These are phyloP conservation scores for Papilionanthe hybrid DNA, from an alignment of 116 monocot genomes.

Conservation along the genomic window DNA sequence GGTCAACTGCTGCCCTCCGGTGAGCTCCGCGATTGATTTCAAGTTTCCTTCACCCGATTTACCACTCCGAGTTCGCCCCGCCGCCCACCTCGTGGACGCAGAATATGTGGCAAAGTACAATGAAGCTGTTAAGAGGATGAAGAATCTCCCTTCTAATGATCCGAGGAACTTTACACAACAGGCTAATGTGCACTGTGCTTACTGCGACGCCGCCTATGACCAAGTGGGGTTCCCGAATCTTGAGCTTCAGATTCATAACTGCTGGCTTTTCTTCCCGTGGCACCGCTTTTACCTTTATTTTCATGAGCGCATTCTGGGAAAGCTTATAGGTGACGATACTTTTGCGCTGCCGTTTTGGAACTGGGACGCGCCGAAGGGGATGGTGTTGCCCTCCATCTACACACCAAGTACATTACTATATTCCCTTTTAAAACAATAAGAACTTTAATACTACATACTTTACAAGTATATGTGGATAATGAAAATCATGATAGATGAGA, in stretches of 20 bases:
- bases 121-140: slow-evolving; percentile 36
- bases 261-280: slow-evolving; percentile 48
- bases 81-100: slow-evolving; percentile 35
- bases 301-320: slow-evolving; percentile 43
- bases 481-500: too few species aligned
- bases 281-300: slow-evolving; percentile 48
- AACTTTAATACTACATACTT: too few species aligned
- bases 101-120: slow-evolving; percentile 41
- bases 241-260: slow-evolving; percentile 31
- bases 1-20: slow-evolving; percentile 27
- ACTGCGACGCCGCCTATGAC: slow-evolving; percentile 54
- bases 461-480: too few species aligned
- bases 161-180: slow-evolving; percentile 48
- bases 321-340: slow-evolving; percentile 39
- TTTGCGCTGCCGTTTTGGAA: slow-evolving; percentile 56
- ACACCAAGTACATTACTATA: background rate
- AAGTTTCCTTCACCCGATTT: background rate
- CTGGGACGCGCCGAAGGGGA: slow-evolving; percentile 45
- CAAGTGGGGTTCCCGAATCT: slow-evolving; percentile 32
- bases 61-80: slow-evolving; percentile 30
- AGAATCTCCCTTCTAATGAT: slow-evolving; percentile 29
- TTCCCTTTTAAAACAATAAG: background rate
- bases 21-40: slow-evolving; percentile 16
- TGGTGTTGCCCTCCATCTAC: slow-evolving; percentile 24
- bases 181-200: slow-evolving; percentile 60